phyloP scores from a whole-genome alignment of 805 yeast species.

The Wickerhamomyces pijperi region DNA sequence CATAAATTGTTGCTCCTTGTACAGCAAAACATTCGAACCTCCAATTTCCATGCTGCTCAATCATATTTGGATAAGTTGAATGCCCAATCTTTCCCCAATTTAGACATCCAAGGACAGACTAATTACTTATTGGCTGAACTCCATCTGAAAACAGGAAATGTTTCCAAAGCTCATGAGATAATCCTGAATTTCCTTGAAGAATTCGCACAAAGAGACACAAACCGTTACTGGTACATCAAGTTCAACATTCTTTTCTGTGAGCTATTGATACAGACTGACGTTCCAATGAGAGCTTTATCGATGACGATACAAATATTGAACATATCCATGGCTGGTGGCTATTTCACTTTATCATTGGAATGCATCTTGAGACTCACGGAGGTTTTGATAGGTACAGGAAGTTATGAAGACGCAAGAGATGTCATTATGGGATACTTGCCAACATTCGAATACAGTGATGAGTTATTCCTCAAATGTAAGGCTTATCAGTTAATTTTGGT shows the following conservation, averaged over 20 bases:
- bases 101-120: slow-evolving; percentile 21
- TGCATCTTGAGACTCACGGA: slow-evolving; percentile 35
- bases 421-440: slow-evolving; percentile 35
- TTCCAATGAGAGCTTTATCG: slow-evolving; percentile 40
- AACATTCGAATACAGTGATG: slow-evolving; percentile 27
- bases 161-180: slow-evolving; percentile 13
- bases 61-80: slow-evolving; percentile 12
- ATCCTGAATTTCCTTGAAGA: slow-evolving; percentile 6
- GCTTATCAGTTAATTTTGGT: slow-evolving; percentile 25
- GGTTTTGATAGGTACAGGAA: slow-evolving; percentile 30
- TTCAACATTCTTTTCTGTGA: slow-evolving; percentile 36
- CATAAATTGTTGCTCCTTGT: slow-evolving; percentile 29
- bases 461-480: slow-evolving; percentile 27
- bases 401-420: slow-evolving; percentile 30
- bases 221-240: slow-evolving; percentile 33
- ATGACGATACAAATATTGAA: slow-evolving; percentile 37
- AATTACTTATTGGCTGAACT: slow-evolving; percentile 16
- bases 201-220: slow-evolving; percentile 13
- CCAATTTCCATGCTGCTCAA: slow-evolving; percentile 17
- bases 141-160: slow-evolving; percentile 15
- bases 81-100: slow-evolving; percentile 13
- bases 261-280: slow-evolving; percentile 29
- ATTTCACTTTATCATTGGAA: slow-evolving; percentile 32
- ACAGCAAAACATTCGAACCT: slow-evolving; percentile 18
- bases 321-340: slow-evolving; percentile 34